Percentiles rank a stretch among this genome's conserved stretches.
Evolutionary conservation across 1,139 yeast genomes (phyloP).

Genomic region (Blastobotrys proliferans): DNA sequence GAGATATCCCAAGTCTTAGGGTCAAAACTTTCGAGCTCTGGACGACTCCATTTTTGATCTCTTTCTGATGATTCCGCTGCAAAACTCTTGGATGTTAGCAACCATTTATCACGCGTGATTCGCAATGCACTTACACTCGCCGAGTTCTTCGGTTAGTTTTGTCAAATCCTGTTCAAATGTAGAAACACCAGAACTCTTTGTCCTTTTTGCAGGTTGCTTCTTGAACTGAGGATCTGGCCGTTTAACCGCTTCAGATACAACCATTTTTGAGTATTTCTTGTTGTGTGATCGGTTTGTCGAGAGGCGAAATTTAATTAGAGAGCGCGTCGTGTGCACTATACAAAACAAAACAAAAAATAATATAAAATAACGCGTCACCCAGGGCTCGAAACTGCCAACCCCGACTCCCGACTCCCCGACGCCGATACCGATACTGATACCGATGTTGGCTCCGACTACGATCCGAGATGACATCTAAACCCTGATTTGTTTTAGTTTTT

Average conservation of each 20-base stretch:
- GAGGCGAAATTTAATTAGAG: too few species aligned
- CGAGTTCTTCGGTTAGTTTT: slow-evolving; percentile 2
- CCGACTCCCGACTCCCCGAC: too few species aligned
- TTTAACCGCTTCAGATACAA: slow-evolving; percentile 5
- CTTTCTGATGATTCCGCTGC: too few species aligned
- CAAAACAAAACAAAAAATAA: too few species aligned
- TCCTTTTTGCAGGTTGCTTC: slow-evolving; percentile 14
- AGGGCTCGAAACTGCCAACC: too few species aligned
- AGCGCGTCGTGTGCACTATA: too few species aligned
- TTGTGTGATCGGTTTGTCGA: too few species aligned
- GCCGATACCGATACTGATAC: too few species aligned
- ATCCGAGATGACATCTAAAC: too few species aligned
- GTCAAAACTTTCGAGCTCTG: slow-evolving; percentile 48
- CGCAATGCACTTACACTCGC: slow-evolving; percentile 1
- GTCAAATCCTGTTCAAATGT: slow-evolving; percentile 46
- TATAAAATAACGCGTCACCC: too few species aligned
- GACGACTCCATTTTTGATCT: slow-evolving; percentile 63
- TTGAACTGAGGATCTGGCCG: slow-evolving; percentile 2
- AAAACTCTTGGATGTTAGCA: background rate
- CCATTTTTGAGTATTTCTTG: background rate
- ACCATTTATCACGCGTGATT: background rate
- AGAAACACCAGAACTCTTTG: slow-evolving; percentile 22
- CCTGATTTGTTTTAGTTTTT: too few species aligned
- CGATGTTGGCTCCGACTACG: too few species aligned
- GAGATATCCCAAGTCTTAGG: slow-evolving; percentile 47